phyloP scores from a whole-genome alignment of 768 basidiomycete genomes.

The Exsudoporus frostii region DNA sequence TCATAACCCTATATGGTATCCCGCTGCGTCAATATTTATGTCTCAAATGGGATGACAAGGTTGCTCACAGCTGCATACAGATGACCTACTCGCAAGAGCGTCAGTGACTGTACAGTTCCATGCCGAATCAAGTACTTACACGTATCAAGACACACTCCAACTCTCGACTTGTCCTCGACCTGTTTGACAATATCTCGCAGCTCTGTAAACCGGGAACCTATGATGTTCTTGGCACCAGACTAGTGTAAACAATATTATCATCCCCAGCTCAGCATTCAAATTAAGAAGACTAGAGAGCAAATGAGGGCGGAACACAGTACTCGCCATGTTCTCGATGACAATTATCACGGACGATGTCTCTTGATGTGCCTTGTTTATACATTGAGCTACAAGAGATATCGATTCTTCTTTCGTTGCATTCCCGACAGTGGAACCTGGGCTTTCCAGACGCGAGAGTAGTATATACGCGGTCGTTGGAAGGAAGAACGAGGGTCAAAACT shows the following conservation, averaged over 20 bases:
- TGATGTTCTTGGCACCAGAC: conserved; percentile 78
- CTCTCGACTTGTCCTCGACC: conserved; percentile 69
- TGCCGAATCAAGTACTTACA: conserved; percentile 42
- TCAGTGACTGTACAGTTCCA: neutral
- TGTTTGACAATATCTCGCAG: conserved; percentile 63
- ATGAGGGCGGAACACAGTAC: neutral
- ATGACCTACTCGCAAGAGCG: conserved; percentile 48
- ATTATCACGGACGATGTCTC: conserved; percentile 54
- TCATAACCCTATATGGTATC: conserved; percentile 62
- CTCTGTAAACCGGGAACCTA: conserved; percentile 70
- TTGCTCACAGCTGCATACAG: conserved; percentile 67
- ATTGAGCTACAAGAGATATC: conserved; percentile 62
- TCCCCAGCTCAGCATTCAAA: neutral
- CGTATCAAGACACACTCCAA: conserved; percentile 85
- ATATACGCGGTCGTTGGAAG: neutral
- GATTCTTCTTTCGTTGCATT: conserved; percentile 57
- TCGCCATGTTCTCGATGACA: conserved; percentile 84
- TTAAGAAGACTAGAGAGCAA: neutral
- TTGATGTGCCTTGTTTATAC: conserved; percentile 70
- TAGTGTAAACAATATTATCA: conserved; percentile 23
- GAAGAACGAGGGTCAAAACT: conserved; percentile 25
- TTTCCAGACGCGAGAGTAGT: conserved; percentile 22
- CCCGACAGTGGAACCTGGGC: conserved; percentile 84
- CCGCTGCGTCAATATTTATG: neutral
- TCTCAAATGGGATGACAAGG: conserved; percentile 40